Evolutionary conservation across 2,329 filamentous ascomycete species (phyloP), one percentile per base, ranked within the genome.

Genomic region (Fusarium sp.): DNA sequence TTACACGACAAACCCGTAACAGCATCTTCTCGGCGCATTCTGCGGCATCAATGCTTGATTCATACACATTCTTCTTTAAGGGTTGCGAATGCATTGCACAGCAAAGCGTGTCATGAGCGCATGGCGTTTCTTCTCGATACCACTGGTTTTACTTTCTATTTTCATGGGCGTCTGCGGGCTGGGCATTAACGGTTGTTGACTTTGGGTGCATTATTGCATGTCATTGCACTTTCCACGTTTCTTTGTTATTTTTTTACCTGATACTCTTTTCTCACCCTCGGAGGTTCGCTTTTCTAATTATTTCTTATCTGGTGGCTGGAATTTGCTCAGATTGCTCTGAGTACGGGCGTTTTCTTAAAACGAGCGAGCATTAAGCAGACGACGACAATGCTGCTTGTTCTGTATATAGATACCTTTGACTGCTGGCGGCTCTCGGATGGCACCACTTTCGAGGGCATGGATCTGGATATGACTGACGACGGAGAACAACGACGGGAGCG

Each of bases 111-210:
- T 78, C 75, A 76, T 79, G 76, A 77, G 72, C 77, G 76, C 77
- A 78, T 76, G 75, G 76, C 79, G 79, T 82, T 80, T 80, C 74
- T 72, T 79, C 79, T 82, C 77, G 80, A 82, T 82, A 82, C 80
- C 80, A 82, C 73, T 75, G 79, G 78, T 76, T 78, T 72, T 65
- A 49, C 57, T 70, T 70, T 70, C 19, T 19, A 43, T 72, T 66
- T 69, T 72, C 57, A 71, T 71, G 53, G 76, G 73, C 73, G 75
- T 71, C 67, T 42, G 54, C 53, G 50, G 67, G 72, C 53, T 65
- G 68, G 69, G 66, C 70, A 75, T 74, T 70, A 72, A 71, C 45
- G 71, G 69, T 70, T 62, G 43, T 62, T 70, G 66, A 45, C 49
- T 64, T 72, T 57, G 53, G 66, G 65, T 65, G 65, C 68, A 73